These are phyloP conservation scores for Phytophthora tentaculata DNA, from an alignment of 352 stramenopile species.

Conservation along the genomic window DNA sequence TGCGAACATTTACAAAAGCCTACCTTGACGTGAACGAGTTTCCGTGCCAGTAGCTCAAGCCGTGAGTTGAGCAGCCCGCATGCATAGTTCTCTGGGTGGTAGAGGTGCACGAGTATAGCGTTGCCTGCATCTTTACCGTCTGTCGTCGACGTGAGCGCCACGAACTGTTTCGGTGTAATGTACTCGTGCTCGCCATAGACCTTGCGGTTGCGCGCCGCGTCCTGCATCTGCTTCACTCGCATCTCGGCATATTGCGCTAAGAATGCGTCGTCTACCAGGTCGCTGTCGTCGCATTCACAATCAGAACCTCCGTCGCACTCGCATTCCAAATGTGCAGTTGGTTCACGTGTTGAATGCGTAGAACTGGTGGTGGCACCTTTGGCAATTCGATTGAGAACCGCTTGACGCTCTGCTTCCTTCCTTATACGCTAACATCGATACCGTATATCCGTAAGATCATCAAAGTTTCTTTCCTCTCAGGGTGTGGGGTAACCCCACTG, in stretches of 20 bases:
- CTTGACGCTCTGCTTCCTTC: constrained; percentile 58
- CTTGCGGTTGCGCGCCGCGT: constrained; percentile 35
- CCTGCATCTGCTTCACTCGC: constrained; percentile 75
- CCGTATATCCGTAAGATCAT: constrained; percentile 5
- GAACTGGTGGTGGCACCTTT: constrained; percentile 45
- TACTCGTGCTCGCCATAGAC: constrained; percentile 65
- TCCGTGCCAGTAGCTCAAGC: constrained; percentile 55
- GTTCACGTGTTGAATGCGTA: constrained; percentile 14
- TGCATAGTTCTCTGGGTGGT: constrained; percentile 74
- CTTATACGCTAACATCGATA: constrained; percentile 37
- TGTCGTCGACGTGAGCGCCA: constrained; percentile 44
- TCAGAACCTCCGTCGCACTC: constrained; percentile 42
- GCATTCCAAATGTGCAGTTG: constrained; percentile 17
- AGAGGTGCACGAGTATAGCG: constrained; percentile 66
- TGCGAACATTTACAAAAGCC: not conserved
- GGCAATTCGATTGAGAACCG: constrained; percentile 64
- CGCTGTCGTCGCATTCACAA: constrained; percentile 50
- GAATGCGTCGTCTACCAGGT: constrained; percentile 62
- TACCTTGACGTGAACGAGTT: constrained; percentile 75
- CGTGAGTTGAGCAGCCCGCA: constrained; percentile 75
- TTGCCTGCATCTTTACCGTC: constrained; percentile 14
- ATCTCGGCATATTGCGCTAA: constrained; percentile 65
- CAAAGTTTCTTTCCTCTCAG: not conserved
- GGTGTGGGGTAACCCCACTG: not conserved
- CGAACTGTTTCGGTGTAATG: constrained; percentile 62